Evolutionary conservation across 2,329 filamentous ascomycete genomes (phyloP), one percentile per base, ranked within the genome.

Genomic region (Hypoxylon sp.): DNA sequence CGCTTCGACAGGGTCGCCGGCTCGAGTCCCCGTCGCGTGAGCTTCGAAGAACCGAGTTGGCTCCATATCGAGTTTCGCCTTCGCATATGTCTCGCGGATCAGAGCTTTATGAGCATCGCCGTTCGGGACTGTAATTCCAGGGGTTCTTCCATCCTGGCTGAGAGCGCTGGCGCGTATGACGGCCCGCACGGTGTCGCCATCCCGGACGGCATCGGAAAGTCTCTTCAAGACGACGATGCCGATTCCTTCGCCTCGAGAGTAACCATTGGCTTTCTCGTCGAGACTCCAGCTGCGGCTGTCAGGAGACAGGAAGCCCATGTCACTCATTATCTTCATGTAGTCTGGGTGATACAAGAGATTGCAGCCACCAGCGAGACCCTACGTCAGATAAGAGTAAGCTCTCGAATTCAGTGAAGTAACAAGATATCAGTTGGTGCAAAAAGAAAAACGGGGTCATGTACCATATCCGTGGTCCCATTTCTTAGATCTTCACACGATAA

Each of bases 191-290:
- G 71, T 71, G 60, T 86, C 80, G 1, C 79, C 79, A 43, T 85
- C 82, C 1, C 74, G 75, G 15, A 78, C 49, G 3, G 84, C 84
- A 64, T 81, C 75, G 11, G 77, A 73, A 1, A 84, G 67, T 6
- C 75, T 69, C 68, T 85, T 85, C 21, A 85, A 58, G 3, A 84
- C 73, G 3, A 85, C 71, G 6, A 77, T 71, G 0, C 74, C 82
- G 24, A 78, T 73, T 7, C 75, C 81, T 48, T 85, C 83, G 2
- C 73, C 80, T 11, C 83, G 77, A 56, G 80, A 83, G 58, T 84
- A 85, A 4, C 83, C 82, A 66, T 83, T 79, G 1, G 81, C 82
- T 20, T 68, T 68, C 13, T 74, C 71, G 49, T 82, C 79, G 41
- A 78, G 83, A 2, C 77, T 74, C 45, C 81, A 81, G 60, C 82